Base-by-base conservation (phyloP, 768 basidiomycete genomes). In the Pilatotrama ljubarskyi region DNA sequence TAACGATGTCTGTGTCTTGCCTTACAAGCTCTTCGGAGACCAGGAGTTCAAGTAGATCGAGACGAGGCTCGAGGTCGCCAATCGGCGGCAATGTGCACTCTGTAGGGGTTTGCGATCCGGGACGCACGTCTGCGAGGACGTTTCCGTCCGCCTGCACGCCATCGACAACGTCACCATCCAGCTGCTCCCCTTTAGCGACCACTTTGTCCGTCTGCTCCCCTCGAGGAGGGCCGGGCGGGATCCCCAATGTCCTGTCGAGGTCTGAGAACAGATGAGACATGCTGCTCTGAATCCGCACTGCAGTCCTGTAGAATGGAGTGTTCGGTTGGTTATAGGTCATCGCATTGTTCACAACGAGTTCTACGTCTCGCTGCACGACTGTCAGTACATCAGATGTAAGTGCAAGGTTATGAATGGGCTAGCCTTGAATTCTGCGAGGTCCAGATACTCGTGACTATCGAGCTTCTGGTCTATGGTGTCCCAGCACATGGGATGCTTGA, bases 401-500 rank as follows among this genome's bases (percentile, higher is more conserved):
- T 61, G 42, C 25, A 18, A 3, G 18, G 6, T 25, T 15, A 29
- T 26, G 6, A 53, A 5, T 2, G n/a, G n/a, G n/a, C 75, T 15
- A 63, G 86, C 92, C 73, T 86, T 84, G 76, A 98, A 95, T 4
- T 81, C 72, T 32, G 85, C 78, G 0, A 90, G 72, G 68, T 91
- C 85, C 78, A 87, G 86, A 72, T 98, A 98, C 68, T 89, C 84
- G 59, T 92, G 88, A 36, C 80, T 78, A 51, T 95, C 90, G 29
- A 99, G 77, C 71, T 92, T 96, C 26, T 75, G 73, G 46, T 92
- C 88, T 68, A 99, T 96, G 26, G 79, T 80, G 13, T 79, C 80
- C 86, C 95, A 95, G 61, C 88, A 89, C 93, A 97, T 97, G 0
- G 97, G 97, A 3, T 81, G 77, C 66, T 85, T 81, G 68, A 99